Evolutionary conservation across 1,139 yeast genomes (phyloP).

Genomic region (Saccharomycopsis phalli): DNA sequence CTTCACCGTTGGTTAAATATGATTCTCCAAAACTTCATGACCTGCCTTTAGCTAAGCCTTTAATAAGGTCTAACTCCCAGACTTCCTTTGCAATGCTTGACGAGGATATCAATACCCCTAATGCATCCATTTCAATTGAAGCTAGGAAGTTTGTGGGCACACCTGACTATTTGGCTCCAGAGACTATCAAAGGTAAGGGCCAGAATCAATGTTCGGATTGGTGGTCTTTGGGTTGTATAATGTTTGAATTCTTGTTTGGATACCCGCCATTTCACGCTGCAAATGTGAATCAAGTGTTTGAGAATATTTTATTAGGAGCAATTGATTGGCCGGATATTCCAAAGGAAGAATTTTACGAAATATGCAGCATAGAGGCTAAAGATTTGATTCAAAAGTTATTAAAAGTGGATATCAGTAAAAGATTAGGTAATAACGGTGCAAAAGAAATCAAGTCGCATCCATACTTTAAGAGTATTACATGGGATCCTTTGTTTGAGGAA

Average conservation of each 20-base stretch:
- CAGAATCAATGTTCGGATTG: conserved; percentile 90
- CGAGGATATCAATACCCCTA: conserved; percentile 33
- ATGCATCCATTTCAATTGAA: conserved; percentile 47
- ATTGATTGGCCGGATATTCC: conserved; percentile 78
- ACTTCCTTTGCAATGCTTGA: conserved; percentile 47
- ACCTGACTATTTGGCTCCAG: conserved; percentile 97
- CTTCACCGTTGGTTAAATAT: background rate
- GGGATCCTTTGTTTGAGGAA: conserved; percentile 67
- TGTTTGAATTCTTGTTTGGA: conserved; percentile 88
- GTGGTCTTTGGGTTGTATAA: conserved; percentile 97
- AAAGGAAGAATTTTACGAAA: conserved; percentile 43
- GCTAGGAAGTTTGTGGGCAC: conserved; percentile 80
- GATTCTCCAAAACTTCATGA: too few species aligned
- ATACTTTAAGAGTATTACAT: conserved; percentile 61
- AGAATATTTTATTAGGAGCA: conserved; percentile 61
- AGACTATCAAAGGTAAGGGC: conserved; percentile 77
- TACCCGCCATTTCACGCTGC: conserved; percentile 91
- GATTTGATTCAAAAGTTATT: conserved; percentile 63
- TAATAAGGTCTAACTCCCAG: conserved; percentile 44
- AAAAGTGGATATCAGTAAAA: conserved; percentile 47
- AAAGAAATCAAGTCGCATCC: conserved; percentile 71
- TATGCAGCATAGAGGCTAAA: conserved; percentile 60
- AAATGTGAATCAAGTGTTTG: conserved; percentile 74
- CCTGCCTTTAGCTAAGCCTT: conserved; percentile 43
- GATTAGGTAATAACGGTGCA: conserved; percentile 74